Evolutionary conservation across 2,329 filamentous ascomycete genomes (phyloP), one percentile per base, ranked within the genome.

Genomic region (Fusarium sp.): DNA sequence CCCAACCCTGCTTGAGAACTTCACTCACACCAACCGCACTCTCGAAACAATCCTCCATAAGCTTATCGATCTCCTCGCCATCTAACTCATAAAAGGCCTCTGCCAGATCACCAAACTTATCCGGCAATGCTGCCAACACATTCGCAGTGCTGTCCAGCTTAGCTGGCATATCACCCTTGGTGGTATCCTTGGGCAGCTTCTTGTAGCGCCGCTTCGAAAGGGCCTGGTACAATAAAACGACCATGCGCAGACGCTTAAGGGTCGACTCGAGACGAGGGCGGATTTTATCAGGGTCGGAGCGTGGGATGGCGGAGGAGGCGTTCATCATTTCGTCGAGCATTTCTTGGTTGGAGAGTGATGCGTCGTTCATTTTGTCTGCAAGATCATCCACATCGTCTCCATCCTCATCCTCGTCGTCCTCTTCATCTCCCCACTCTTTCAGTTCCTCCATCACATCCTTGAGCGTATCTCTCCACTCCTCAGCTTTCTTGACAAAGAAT

Each of bases 361-460:
- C 73, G 28, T 74, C 72, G 36, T 72, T 68, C 40, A 79, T 65
- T 30, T 77, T 72, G 31, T 78, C 73, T 18, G 78, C 71, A 2
- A 79, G 65, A 16, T 76, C 82, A 52, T 88, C 84, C 16, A 87
- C 78, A 33, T 76, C 78, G 2, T 88, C 83, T 34, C 80, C 82
- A 26, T 86, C 83, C 0, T 86, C 83, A 26, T 86, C 83, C 0
- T 86, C 83, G 0, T 88, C 89, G 1, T 88, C 86, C 11, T 88
- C 86, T 72, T 93, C 91, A 2, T 93, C 91, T 20, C 90, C 89
- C 93, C 94, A 97, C 72, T 95, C 93, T 76, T 93, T 92, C 69
- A 97, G 79, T 80, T 97, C 95, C 66, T 92, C 88, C 71, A 97
- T 87, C 0, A 93, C 91, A 80, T 97, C 95, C 72, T 92, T 88